phyloP scores from a whole-genome alignment of 495 filamentous ascomycete species.

The Annulohypoxylon moriforme region DNA sequence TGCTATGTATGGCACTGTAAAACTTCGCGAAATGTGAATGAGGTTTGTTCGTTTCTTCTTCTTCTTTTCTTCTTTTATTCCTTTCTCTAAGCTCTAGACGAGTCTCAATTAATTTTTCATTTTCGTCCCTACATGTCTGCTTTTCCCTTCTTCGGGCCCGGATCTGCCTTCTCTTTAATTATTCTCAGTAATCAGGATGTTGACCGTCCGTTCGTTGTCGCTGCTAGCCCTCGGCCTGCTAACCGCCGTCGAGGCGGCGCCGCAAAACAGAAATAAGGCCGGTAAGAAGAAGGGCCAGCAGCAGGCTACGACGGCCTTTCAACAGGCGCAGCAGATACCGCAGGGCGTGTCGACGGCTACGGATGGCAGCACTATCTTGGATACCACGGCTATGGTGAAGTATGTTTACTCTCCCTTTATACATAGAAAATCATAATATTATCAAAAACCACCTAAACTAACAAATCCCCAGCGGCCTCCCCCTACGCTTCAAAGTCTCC shows the following conservation, averaged over 20 bases:
- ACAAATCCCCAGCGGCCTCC: slow-evolving; percentile 49
- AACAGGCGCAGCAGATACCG: slow-evolving; percentile 53
- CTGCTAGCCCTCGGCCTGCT: slow-evolving; percentile 37
- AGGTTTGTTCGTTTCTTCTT: slow-evolving; percentile 30
- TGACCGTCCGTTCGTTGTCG: slow-evolving; percentile 45
- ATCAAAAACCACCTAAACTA: slow-evolving; percentile 7
- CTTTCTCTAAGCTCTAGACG: slow-evolving; percentile 43
- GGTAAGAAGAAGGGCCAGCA: slow-evolving; percentile 5
- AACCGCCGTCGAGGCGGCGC: slow-evolving; percentile 45
- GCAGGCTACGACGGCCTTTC: slow-evolving; percentile 49
- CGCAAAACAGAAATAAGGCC: slow-evolving; percentile 37
- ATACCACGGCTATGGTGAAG: slow-evolving; percentile 61
- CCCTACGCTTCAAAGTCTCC: slow-evolving; percentile 60
- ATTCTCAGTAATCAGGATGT: slow-evolving; percentile 41
- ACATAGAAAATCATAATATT: not conserved
- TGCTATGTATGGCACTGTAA: not conserved
- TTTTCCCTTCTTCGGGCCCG: slow-evolving; percentile 17
- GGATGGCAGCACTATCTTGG: slow-evolving; percentile 61
- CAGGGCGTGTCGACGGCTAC: slow-evolving; percentile 54
- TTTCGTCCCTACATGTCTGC: slow-evolving; percentile 13
- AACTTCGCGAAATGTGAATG: slow-evolving; percentile 15
- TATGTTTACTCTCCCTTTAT: slow-evolving; percentile 34
- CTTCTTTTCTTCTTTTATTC: slow-evolving; percentile 6
- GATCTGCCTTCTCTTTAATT: slow-evolving; percentile 17
- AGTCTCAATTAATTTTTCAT: slow-evolving; percentile 22